phyloP scores from a whole-genome alignment of 129 eudicot species.

The Flaveria linearis region DNA sequence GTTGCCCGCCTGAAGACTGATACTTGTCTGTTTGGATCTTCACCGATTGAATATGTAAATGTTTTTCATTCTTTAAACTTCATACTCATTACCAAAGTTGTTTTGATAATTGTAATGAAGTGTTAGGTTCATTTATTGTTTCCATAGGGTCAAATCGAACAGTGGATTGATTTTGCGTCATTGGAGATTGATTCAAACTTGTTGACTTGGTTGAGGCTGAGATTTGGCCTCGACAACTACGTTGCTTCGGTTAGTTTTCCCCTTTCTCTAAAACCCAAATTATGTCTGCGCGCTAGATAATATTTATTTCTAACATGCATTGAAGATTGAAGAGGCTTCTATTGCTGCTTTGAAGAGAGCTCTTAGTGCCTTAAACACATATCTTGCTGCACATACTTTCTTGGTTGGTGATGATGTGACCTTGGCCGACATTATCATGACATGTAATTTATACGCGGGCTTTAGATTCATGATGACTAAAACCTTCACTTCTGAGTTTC shows the following conservation, averaged over 20 bases:
- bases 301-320: neutral
- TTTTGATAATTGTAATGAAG: neutral
- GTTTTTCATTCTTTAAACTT: neutral
- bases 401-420: conserved; percentile 65
- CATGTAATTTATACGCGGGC: conserved; percentile 60
- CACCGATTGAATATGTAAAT: conserved; percentile 64
- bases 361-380: conserved; percentile 42
- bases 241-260: conserved; percentile 47
- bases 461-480: conserved; percentile 54
- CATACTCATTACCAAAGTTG: neutral
- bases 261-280: neutral
- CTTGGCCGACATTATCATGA: conserved; percentile 65
- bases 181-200: conserved; percentile 53
- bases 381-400: conserved; percentile 58
- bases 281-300: neutral
- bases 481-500: conserved; percentile 76
- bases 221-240: conserved; percentile 39
- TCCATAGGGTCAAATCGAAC: conserved; percentile 62
- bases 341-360: conserved; percentile 68
- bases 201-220: conserved; percentile 42
- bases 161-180: conserved; percentile 68
- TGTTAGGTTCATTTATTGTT: neutral
- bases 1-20: conserved; percentile 57
- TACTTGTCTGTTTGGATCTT: conserved; percentile 59
- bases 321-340: conserved; percentile 78